Base-by-base conservation (phyloP, 2,329 filamentous ascomycete species). In the Thelonectria olida region DNA sequence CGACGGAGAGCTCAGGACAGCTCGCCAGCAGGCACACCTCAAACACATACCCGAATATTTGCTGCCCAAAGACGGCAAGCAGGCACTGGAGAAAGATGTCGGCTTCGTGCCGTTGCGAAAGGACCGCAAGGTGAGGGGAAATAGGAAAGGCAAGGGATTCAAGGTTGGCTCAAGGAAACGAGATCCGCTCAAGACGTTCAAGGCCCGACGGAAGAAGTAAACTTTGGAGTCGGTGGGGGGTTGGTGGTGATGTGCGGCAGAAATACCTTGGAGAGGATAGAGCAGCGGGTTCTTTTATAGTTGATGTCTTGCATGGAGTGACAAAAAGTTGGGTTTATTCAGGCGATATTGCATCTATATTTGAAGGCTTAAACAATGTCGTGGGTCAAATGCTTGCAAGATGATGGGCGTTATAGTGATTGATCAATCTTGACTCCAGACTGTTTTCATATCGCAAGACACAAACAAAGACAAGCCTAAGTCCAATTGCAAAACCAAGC, bases 21-120 rank as follows among this genome's bases (percentile, higher is more conserved):
- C 94, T 13, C 84, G 92, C 61, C 89, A 93, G 45, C 94, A 98
- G 78, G 86, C 91, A 7, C 96, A 99, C 81, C 81, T 99, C 66
- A 96, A 93, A 79, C 92, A 97, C 76, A 92, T 99, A 1, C 96
- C 96, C 0, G 94, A 97, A 47, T 99, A 99, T 75, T 80, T 99
- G 52, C 82, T 99, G 70, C 96, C 96, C 80, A 85, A 78, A 73
- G 93, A 87, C 73, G 90, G 90, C 41, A 91, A 88, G 76, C 90
- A 91, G 72, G 89, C 85, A 0, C 79, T 92, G 54, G 85, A 85
- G 31, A 88, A 55, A 81, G 85, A 92, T 59, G 83, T 93, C 55
- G 92, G 92, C 2, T 96, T 93, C 71, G 92, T 97, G 31, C 88
- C 91, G 0, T 82, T 90, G 67, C 81, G 81, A 66, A 88, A 87